These are phyloP conservation scores for Nothophytophthora sp. DNA, from an alignment of 352 stramenopile genomes.

Conservation along the genomic window DNA sequence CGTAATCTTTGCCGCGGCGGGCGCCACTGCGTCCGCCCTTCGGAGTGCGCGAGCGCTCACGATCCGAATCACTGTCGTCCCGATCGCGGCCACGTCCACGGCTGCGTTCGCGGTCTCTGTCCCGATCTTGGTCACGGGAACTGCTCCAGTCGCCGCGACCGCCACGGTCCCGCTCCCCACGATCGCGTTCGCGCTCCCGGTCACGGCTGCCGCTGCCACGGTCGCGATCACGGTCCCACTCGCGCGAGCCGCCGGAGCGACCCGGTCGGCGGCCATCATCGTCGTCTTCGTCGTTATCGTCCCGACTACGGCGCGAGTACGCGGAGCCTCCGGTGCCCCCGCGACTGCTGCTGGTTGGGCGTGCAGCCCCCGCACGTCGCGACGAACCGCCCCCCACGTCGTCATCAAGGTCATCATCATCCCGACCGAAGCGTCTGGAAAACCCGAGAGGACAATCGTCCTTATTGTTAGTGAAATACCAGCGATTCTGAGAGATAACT, in stretches of 20 bases:
- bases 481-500: not conserved
- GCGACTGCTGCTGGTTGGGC: constrained; percentile 14
- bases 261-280: constrained; percentile 32
- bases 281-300: constrained; percentile 55
- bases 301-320: constrained; percentile 32
- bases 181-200: constrained; percentile 26
- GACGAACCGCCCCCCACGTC: constrained; percentile 33
- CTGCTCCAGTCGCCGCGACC: constrained; percentile 40
- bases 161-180: constrained; percentile 24
- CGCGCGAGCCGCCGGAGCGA: constrained; percentile 27
- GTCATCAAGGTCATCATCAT: constrained; percentile 66
- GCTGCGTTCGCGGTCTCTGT: constrained; percentile 29
- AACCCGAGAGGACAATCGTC: not conserved
- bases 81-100: constrained; percentile 17
- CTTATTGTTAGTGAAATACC: not conserved
- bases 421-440: constrained; percentile 67
- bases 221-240: constrained; percentile 36
- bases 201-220: constrained; percentile 29
- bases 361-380: constrained; percentile 20
- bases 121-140: constrained; percentile 33
- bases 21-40: constrained; percentile 18
- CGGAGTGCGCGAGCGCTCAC: constrained; percentile 29
- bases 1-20: constrained; percentile 45
- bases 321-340: constrained; percentile 8
- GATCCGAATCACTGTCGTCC: constrained; percentile 28